Base-by-base conservation (phyloP, 1,139 yeast species). In the Lodderomyces theae region DNA sequence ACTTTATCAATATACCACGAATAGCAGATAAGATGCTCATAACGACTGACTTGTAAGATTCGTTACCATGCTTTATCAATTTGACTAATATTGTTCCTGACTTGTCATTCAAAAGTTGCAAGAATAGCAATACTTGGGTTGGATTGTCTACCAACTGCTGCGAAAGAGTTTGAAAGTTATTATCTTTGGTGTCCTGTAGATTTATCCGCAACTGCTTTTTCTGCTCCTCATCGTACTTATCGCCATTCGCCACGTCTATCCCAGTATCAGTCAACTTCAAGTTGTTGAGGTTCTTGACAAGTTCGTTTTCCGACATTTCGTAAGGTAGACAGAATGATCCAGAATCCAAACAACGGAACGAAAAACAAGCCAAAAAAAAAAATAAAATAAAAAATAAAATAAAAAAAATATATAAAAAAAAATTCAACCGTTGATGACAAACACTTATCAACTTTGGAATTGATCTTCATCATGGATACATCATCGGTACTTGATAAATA, bases 401-500 rank as follows among this genome's bases (percentile, higher is more conserved):
- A 28, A 15, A 28, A 8, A 13, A 8, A 7, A 12, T 3, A 28
- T n/a, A 4, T 15, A 7, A 13, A 28, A 5, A 26, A 26, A 24
- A 5, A 4, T n/a, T 11, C 11, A 5, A 29, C 12, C 16, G 12
- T 5, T 13, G 7, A 9, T 15, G 18, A 32, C 35, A 22, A 5
- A 23, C 37, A 7, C 29, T 6, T 7, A 23, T 23, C 13, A 34
- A 29, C 5, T 21, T n/a, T n/a, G n/a, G n/a, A 24, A 17, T 19
- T 24, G 17, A 24, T 36, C 13, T 31, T 26, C 29, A 18, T 18
- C 23, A 72, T 72, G 77, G 77, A 72, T 54, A 71, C 77, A n/a
- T 64, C 75, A 4, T 61, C 75, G 0, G 76, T 72, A n/a, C 61
- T 72, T 21, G 77, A 71, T 45, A 70, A 72, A 51, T 71, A 71